Percentiles rank a stretch among this genome's conserved stretches.
Conservation (phyloP, 2,329 filamentous ascomycete species). For the Fusarium sp. region DNA sequence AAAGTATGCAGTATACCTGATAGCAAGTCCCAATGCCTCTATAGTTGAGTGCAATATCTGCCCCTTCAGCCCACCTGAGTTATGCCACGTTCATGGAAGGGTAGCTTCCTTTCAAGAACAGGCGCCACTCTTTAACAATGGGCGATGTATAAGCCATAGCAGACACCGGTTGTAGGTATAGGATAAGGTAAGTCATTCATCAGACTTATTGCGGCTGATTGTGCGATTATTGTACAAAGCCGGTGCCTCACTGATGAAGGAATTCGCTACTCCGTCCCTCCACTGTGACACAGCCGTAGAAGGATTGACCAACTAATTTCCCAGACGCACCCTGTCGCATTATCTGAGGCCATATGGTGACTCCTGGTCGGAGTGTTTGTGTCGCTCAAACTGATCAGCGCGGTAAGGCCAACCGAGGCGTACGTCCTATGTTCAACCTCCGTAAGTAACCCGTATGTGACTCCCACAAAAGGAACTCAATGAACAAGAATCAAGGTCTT, state of each 20-base stretch:
- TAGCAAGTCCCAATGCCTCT: not conserved
- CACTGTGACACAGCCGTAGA: not conserved
- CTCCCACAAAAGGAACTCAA: not conserved
- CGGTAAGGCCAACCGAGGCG: not conserved
- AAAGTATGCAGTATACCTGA: not conserved
- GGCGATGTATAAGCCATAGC: not conserved
- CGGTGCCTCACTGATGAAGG: too few species aligned
- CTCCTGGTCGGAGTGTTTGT: not conserved
- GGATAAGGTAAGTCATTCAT: not conserved
- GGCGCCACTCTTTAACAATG: not conserved
- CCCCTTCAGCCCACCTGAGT: not conserved
- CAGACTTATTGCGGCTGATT: not conserved
- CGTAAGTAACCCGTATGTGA: not conserved
- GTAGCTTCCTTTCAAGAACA: not conserved
- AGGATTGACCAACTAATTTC: not conserved
- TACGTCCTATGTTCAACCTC: not conserved
- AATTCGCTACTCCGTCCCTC: not conserved
- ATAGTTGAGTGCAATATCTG: not conserved
- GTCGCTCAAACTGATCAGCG: not conserved
- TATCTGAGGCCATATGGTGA: not conserved
- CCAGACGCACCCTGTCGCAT: not conserved
- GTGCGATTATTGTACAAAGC: not conserved
- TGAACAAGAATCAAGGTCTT: not conserved
- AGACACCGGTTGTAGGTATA: not conserved
- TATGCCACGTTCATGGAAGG: not conserved